phyloP scores from a whole-genome alignment of 2,329 filamentous ascomycete genomes.

The Fusarium robinianum region DNA sequence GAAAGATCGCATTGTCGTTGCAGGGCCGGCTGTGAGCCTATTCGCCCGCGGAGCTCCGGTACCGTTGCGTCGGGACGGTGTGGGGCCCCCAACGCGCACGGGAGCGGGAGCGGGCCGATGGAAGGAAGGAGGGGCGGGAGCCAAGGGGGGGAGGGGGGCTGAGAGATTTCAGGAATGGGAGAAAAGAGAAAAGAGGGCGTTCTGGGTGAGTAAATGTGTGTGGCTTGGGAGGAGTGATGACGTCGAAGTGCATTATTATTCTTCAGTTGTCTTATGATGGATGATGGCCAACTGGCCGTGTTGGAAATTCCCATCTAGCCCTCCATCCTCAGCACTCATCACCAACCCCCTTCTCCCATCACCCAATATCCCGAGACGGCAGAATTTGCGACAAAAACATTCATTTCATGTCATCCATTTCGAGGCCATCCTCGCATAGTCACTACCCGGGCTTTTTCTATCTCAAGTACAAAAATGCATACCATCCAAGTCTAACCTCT shows the following conservation, averaged over 20 bases:
- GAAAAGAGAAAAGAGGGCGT: too few relatives aligned
- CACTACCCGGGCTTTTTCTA: slow-evolving; percentile 25
- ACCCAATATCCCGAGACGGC: background rate
- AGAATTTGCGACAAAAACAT: slow-evolving; percentile 4
- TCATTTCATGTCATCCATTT: slow-evolving; percentile 16
- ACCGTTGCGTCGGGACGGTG: slow-evolving; percentile 11
- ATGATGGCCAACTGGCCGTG: background rate
- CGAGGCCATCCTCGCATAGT: slow-evolving; percentile 19
- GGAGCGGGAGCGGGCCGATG: slow-evolving; percentile 1
- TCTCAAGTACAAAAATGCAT: slow-evolving; percentile 24
- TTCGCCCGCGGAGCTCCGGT: background rate
- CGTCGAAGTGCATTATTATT: too few relatives aligned
- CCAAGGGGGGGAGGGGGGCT: too few relatives aligned
- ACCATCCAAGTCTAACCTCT: slow-evolving; percentile 34
- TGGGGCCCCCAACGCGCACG: slow-evolving; percentile 1
- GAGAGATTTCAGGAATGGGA: too few relatives aligned
- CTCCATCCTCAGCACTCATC: too few relatives aligned
- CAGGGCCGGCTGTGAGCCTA: background rate
- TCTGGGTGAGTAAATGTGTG: too few relatives aligned
- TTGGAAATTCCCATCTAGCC: too few relatives aligned
- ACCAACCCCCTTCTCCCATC: too few relatives aligned
- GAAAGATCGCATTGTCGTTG: background rate
- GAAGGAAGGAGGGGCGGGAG: background rate
- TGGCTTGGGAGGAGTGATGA: too few relatives aligned
- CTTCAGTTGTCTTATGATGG: background rate